phyloP scores from a whole-genome alignment of 2,329 filamentous ascomycete genomes.

The Trichoderma sp. region DNA sequence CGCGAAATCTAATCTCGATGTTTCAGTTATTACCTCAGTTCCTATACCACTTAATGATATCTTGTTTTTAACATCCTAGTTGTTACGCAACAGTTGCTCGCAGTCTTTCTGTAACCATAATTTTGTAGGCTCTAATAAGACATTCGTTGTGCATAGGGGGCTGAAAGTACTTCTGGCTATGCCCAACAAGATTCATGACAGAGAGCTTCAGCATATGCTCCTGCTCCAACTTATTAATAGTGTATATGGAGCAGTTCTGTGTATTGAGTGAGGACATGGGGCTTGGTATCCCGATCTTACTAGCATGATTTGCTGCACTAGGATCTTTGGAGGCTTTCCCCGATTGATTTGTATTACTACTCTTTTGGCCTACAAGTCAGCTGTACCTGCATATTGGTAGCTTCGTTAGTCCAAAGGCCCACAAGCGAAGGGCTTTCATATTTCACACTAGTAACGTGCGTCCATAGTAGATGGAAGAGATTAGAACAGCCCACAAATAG shows the following conservation, averaged over 20 bases:
- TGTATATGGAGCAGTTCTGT: neutral
- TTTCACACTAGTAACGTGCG: neutral
- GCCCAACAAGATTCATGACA: too few relatives aligned
- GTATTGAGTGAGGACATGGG: neutral
- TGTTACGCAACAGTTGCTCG: too few relatives aligned
- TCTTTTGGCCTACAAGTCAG: neutral
- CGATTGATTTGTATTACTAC: neutral
- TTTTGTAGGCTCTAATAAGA: too few relatives aligned
- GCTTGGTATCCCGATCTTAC: neutral
- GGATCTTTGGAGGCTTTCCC: neutral
- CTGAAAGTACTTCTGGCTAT: too few relatives aligned
- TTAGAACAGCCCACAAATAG: neutral
- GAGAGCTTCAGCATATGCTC: too few relatives aligned
- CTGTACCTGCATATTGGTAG: neutral
- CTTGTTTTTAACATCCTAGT: too few relatives aligned
- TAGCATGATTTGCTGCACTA: neutral
- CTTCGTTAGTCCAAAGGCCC: neutral
- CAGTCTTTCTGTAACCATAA: too few relatives aligned
- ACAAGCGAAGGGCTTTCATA: neutral
- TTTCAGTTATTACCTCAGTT: too few relatives aligned
- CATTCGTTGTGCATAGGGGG: too few relatives aligned
- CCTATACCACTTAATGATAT: too few relatives aligned
- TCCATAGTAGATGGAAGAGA: neutral
- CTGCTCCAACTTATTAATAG: neutral
- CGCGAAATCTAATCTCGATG: too few relatives aligned